Base-by-base conservation (phyloP, 2,329 filamentous ascomycete genomes). In the Metarhizium rileyi region DNA sequence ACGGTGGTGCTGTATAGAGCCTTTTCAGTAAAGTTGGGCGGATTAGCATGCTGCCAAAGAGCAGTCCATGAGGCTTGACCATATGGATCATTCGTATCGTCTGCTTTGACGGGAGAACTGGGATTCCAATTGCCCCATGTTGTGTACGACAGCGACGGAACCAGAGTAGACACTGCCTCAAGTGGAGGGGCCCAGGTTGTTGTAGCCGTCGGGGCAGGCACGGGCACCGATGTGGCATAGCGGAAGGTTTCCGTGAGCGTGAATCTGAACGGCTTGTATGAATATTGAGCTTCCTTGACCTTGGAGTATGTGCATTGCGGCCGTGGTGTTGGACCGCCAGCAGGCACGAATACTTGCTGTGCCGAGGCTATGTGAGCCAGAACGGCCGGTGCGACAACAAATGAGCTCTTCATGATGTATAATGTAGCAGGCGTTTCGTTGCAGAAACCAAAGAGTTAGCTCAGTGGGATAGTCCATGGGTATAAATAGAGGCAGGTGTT, bases 1-100 rank as follows among this genome's bases (percentile, higher is more conserved):
- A 78, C 76, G 0, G 78, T 81, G 0, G 77, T 77, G 47, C 61
- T 65, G 26, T 56, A 64, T 10, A 64, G 27, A 14, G 50, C 57
- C 22, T 51, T 60, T 28, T 62, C 59, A 3, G 64, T 67, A 40
- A 43, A 36, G 44, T 66, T 65, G 36, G 62, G 61, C 9, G 63
- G 63, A 30, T 64, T 62, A 9, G 61, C 64, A 36, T 58, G 50
- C 9, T 64, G 56, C 65, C 64, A 67, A 0, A 67, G 55, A 3
- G 59, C 61, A 8, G 55, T 64, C 57, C 63, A 67, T 1, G 63
- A 61, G 1, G 62, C 63, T 9, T 54, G 55, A 0, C 65, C 64
- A 25, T 63, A 66, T 0, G 56, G 57, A 35, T 65, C 59, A 35
- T 64, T 52, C 0, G 56, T 58, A 36, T 64, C 62, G 2, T 57